Evolutionary conservation across 208 protist genomes (phyloP), one percentile per base, ranked within the genome.

Genomic region (Acanthamoeba sp.): DNA sequence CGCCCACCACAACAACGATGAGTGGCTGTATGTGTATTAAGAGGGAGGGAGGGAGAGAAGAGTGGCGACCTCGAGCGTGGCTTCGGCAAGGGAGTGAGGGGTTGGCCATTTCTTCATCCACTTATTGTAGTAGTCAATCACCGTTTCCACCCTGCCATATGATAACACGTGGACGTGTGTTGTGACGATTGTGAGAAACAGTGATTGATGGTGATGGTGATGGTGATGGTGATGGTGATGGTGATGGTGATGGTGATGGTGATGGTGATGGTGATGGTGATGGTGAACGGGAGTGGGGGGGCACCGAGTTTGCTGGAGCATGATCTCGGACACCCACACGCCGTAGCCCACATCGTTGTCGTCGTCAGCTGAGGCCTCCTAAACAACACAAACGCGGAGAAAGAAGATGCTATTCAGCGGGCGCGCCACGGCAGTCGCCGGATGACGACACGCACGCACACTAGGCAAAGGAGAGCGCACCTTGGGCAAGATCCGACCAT

Each of bases 251-350:
- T n/a, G n/a, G n/a, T n/a, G n/a, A n/a, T n/a, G n/a, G n/a, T n/a
- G n/a, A n/a, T n/a, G n/a, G n/a, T n/a, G n/a, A n/a, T n/a, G n/a
- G n/a, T n/a, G n/a, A n/a, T n/a, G n/a, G n/a, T n/a, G n/a, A n/a
- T n/a, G n/a, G n/a, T n/a, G n/a, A n/a, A n/a, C n/a, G n/a, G n/a
- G n/a, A n/a, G n/a, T n/a, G n/a, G n/a, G n/a, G n/a, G n/a, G n/a
- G n/a, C n/a, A n/a, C n/a, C 85, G 96, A 76, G 97, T 97, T 50
- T 98, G 97, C 73, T 97, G 97, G 1, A 95, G 92, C 96, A 97
- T 97, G 38, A 97, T 95, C 55, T 97, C 97, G 22, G 80, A 95
- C 0, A 97, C 95, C 96, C 96, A 97, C 1, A 97, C 94, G 20
- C 34, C 40, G 90, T 97, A 97, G 22, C 91, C 94, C 18, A 52